These are phyloP conservation scores for Aspergillus sp. DNA, from an alignment of 2,329 filamentous ascomycete species.

Conservation along the genomic window DNA sequence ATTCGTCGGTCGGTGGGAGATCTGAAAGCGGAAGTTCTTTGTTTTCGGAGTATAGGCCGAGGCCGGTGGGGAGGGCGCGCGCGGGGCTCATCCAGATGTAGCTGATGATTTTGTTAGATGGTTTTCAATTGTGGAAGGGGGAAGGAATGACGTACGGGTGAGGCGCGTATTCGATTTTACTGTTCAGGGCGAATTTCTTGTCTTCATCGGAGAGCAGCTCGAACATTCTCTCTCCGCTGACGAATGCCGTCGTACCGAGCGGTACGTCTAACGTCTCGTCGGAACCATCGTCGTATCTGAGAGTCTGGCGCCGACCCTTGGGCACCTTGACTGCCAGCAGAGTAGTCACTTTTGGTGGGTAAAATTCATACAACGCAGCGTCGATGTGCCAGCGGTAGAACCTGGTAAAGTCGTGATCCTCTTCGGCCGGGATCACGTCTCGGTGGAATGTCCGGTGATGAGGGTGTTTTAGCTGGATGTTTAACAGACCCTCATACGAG, in stretches of 20 bases:
- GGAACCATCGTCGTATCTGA: slow-evolving; percentile 72
- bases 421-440: slow-evolving; percentile 59
- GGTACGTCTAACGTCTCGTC: slow-evolving; percentile 66
- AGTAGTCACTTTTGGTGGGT: slow-evolving; percentile 71
- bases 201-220: slow-evolving; percentile 64
- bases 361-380: slow-evolving; percentile 71
- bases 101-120: slow-evolving; percentile 11
- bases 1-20: slow-evolving; percentile 64
- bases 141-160: slow-evolving; percentile 56
- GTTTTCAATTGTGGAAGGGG: neutral
- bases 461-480: slow-evolving; percentile 70
- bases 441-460: slow-evolving; percentile 77
- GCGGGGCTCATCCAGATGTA: slow-evolving; percentile 76
- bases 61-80: slow-evolving; percentile 64
- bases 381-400: slow-evolving; percentile 63
- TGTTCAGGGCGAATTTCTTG: slow-evolving; percentile 65
- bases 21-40: slow-evolving; percentile 60
- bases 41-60: slow-evolving; percentile 68
- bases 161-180: slow-evolving; percentile 71
- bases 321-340: slow-evolving; percentile 74
- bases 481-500: slow-evolving; percentile 68
- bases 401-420: slow-evolving; percentile 58
- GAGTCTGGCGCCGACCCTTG: slow-evolving; percentile 61
- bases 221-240: slow-evolving; percentile 69
- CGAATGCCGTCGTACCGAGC: slow-evolving; percentile 75